Evolutionary conservation across 2,329 filamentous ascomycete species (phyloP), one percentile per base, ranked within the genome.

Genomic region (Fusarium sp.): DNA sequence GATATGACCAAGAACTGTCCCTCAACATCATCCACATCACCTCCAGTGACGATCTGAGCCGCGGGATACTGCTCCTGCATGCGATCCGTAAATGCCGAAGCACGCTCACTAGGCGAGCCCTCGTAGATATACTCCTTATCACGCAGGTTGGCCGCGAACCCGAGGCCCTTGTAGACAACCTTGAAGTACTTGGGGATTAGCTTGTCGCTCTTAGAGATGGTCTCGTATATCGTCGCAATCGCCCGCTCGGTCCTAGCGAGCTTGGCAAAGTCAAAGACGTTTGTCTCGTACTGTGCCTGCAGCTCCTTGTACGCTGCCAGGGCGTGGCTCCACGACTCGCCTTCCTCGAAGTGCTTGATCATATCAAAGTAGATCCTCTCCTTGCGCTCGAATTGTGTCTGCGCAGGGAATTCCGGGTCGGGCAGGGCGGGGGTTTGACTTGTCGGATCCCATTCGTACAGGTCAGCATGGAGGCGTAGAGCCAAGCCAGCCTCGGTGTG

Each of bases 41-140:
- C 90, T 33, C 88, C 88, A 5, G 91, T 92, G 48, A 97, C 86
- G 68, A 98, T 92, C 78, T 97, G 93, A 4, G 96, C 95, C 3
- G 93, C 87, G 5, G 95, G 96, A 80, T 97, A 95, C 78, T 97
- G 92, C 81, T 95, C 93, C 80, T 97, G 95, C 90, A 98, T 94
- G 59, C 94, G 93, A 81, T 98, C 95, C 2, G 94, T 94, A 78
- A 98, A 98, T 6, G 91, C 92, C 1, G 92, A 90, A 45, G 94
- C 91, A 24, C 93, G 90, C 82, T 98, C 96, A 8, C 87, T 91
- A 1, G 93, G 88, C 2, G 91, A 90, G 0, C 94, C 95, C 83
- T 98, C 95, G 77, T 97, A 97, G 65, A 98, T 92, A 82, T 95
- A 98, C 68, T 96, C 92, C 84, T 98, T 98, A 82, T 98, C 95